These are phyloP conservation scores for Zizania latifolia DNA, from an alignment of 176 grass and related monocot species.

Conservation along the genomic window DNA sequence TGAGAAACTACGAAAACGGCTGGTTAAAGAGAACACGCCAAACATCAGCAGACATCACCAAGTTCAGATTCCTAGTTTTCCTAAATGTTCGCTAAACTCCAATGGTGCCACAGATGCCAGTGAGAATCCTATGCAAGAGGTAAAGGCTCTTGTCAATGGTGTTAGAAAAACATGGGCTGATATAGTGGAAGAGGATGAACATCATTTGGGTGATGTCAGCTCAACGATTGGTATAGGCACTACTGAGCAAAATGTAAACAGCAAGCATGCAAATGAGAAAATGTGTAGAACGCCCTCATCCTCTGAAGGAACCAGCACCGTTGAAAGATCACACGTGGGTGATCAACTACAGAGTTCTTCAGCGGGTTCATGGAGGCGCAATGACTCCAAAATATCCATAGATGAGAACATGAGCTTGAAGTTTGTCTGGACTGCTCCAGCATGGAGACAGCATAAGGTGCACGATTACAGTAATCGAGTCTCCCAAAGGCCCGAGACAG, in stretches of 20 bases:
- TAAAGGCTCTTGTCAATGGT: neutral
- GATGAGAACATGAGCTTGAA: slow-evolving; percentile 32
- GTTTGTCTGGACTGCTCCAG: slow-evolving; percentile 32
- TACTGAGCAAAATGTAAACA: slow-evolving; percentile 12
- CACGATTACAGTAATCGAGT: slow-evolving; percentile 12
- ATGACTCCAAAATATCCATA: neutral
- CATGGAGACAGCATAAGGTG: slow-evolving; percentile 35
- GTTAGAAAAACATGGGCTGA: slow-evolving; percentile 48
- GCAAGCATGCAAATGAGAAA: slow-evolving; percentile 21
- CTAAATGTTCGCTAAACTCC: slow-evolving; percentile 6
- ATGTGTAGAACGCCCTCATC: slow-evolving; percentile 16
- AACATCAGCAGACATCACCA: slow-evolving; percentile 11
- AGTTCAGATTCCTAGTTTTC: neutral
- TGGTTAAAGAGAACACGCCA: slow-evolving; percentile 28
- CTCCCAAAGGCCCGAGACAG: slow-evolving; percentile 18
- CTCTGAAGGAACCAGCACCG: slow-evolving; percentile 28
- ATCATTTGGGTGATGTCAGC: neutral
- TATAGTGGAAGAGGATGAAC: slow-evolving; percentile 45
- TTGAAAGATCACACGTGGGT: neutral
- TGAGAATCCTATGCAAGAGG: slow-evolving; percentile 15
- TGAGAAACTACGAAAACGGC: slow-evolving; percentile 44
- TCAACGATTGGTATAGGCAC: neutral
- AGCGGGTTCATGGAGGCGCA: slow-evolving; percentile 13
- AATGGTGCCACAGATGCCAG: neutral
- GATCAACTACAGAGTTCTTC: slow-evolving; percentile 24